Percentiles rank a stretch among this genome's conserved stretches.
Conservation (phyloP, 2,329 filamentous ascomycete species). For the Cladosporium sp. region DNA sequence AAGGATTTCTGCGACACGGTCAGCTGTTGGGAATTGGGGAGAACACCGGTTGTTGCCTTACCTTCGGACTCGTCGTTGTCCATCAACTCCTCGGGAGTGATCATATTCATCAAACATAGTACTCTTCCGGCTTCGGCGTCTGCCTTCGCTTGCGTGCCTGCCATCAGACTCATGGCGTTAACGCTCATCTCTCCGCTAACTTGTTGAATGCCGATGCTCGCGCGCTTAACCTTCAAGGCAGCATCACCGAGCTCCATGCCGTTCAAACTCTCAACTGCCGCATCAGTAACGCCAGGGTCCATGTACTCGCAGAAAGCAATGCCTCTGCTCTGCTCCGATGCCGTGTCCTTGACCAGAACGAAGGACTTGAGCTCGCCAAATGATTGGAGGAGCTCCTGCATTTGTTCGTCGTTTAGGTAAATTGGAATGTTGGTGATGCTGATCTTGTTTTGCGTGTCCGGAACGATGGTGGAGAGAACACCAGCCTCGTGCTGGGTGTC, state of each 20-base stretch:
- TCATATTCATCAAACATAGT: slow-evolving; percentile 95
- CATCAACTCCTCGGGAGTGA: slow-evolving; percentile 89
- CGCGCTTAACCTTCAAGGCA: slow-evolving; percentile 77
- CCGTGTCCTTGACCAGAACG: slow-evolving; percentile 77
- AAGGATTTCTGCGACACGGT: slow-evolving; percentile 68
- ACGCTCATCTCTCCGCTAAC: slow-evolving; percentile 93
- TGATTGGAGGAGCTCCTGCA: slow-evolving; percentile 80
- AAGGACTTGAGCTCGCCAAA: slow-evolving; percentile 95
- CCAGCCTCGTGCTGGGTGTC: slow-evolving; percentile 70
- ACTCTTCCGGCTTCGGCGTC: slow-evolving; percentile 79
- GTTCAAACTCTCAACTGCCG: slow-evolving; percentile 85
- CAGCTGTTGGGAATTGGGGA: no score
- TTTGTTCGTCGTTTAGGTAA: slow-evolving; percentile 86
- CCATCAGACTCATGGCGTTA: slow-evolving; percentile 96
- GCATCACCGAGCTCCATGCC: slow-evolving; percentile 89
- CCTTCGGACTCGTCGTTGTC: slow-evolving; percentile 67
- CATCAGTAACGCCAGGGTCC: slow-evolving; percentile 69
- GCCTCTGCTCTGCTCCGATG: slow-evolving; percentile 75
- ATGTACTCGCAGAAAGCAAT: slow-evolving; percentile 96
- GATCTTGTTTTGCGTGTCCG: slow-evolving; percentile 93
- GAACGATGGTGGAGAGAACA: slow-evolving; percentile 71
- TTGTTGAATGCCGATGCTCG: slow-evolving; percentile 91
- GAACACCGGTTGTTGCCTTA: background rate
- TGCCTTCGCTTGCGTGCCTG: slow-evolving; percentile 70
- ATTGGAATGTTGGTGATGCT: slow-evolving; percentile 83